Evolutionary conservation across 2,329 filamentous ascomycete species (phyloP).

Genomic region (Aspergillus ibericus): DNA sequence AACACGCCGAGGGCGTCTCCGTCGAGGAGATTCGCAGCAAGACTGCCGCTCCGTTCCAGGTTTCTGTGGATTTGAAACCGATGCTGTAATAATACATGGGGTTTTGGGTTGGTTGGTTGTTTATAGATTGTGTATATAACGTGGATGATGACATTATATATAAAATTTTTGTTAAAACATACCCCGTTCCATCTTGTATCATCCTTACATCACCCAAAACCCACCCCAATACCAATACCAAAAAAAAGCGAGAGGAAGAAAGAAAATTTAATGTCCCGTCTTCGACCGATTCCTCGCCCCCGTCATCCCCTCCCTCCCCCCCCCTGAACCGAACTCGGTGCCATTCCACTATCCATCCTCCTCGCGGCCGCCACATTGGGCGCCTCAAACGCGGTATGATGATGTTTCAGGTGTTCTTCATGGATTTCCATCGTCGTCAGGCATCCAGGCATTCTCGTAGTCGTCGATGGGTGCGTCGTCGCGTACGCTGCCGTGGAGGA

Average conservation of each 20-base stretch:
- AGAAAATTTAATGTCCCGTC: background rate
- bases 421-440: background rate
- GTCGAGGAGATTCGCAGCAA: conserved; percentile 69
- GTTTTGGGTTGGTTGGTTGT: too few relatives aligned
- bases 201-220: too few relatives aligned
- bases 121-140: conserved; percentile 7
- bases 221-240: background rate
- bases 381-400: background rate
- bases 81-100: conserved; percentile 40
- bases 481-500: background rate
- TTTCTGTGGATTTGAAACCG: conserved; percentile 59
- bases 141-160: background rate
- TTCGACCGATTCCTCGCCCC: background rate
- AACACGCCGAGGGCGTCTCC: conserved; percentile 68
- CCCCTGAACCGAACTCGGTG: background rate
- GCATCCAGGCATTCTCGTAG: conserved; percentile 5
- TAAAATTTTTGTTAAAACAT: too few relatives aligned
- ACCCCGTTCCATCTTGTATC: too few relatives aligned
- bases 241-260: background rate
- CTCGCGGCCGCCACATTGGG: background rate
- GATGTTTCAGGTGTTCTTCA: background rate
- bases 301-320: background rate
- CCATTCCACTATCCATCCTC: background rate
- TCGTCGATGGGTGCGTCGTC: conserved; percentile 2
- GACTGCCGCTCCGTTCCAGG: conserved; percentile 68